Base-by-base conservation (phyloP, 805 yeast species). In the Nakazawaea ambrosiae region DNA sequence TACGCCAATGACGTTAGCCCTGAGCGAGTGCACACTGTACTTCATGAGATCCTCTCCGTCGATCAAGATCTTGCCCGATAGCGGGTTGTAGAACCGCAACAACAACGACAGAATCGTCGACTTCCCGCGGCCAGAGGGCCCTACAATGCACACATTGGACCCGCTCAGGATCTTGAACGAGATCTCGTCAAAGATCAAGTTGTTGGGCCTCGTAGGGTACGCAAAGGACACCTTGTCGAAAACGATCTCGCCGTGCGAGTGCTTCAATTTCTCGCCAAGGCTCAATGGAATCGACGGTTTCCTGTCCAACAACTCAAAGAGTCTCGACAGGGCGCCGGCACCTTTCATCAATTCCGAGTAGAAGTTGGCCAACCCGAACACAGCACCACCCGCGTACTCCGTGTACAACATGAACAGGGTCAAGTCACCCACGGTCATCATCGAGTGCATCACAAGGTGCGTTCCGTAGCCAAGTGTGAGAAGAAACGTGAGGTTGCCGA, bases 341-440 rank as follows among this genome's bases (percentile, higher is more conserved):
- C 97, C 97, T 62, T 90, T 90, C 94, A 90, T 90, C 41, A 90
- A 63, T 56, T 90, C 97, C 2, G 95, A 81, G 54, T 89, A 90
- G 57, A 90, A 90, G 49, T 82, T 83, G 0, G 96, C 90, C 26
- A 90, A 60, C 0, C 97, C 97, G 60, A 84, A 83, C 48, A 90
- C 83, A 1, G 97, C 88, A 30, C 85, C 70, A 1, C 97, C 97
- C 2, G 97, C 85, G 56, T 87, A 90, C 9, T 87, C 90, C 0
- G 97, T 94, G 60, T 89, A 89, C 83, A 90, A 83, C 81, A 89
- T 82, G 60, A 88, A 90, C 31, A 95, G 85, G 8, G 95, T 81
- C 37, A 89, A 68, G 53, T 89, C 96, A 38, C 97, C 97, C 30
- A 88, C 76, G 0, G 95, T 75, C 54, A 89, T 65, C 24, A 73